Percentiles rank a stretch among this genome's conserved stretches.
phyloP scores from a whole-genome alignment of 1,284 basidiomycete species.

The Hortiboletus rubellus region DNA sequence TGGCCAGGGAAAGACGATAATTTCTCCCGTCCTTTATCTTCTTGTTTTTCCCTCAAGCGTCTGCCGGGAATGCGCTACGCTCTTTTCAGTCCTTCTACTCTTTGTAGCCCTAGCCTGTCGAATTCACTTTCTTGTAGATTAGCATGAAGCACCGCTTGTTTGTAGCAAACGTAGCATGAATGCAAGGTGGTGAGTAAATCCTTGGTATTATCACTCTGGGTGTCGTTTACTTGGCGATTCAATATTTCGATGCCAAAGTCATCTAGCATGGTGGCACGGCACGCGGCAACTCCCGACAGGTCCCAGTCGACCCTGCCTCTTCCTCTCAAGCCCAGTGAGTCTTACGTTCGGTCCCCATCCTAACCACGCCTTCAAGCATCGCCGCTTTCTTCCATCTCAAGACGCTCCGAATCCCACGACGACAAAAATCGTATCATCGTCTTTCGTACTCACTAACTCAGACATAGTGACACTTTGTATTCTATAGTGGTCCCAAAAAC shows the following conservation, averaged over 20 bases:
- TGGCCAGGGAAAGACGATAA: conserved; percentile 37
- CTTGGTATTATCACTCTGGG: too few species aligned
- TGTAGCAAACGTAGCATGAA: conserved; percentile 17
- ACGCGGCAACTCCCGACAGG: background rate
- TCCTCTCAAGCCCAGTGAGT: too few species aligned
- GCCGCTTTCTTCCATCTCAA: background rate
- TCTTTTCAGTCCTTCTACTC: background rate
- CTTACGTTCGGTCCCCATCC: too few species aligned
- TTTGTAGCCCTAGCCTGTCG: conserved; percentile 27
- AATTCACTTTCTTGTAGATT: conserved; percentile 11
- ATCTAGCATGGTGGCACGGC: too few species aligned
- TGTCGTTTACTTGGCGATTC: too few species aligned
- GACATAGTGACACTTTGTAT: conserved; percentile 21
- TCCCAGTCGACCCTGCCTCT: background rate
- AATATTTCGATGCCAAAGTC: too few species aligned
- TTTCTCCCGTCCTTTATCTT: too few species aligned
- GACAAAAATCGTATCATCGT: conserved; percentile 1
- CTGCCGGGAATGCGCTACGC: background rate
- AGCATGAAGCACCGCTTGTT: background rate
- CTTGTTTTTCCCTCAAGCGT: background rate
- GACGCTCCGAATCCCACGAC: background rate
- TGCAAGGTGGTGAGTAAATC: too few species aligned
- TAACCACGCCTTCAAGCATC: background rate
- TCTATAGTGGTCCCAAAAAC: conserved; percentile 1
- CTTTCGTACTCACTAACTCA: background rate